Conservation (phyloP, 306 rosid genomes). For the Sechiopsis laciniata region DNA sequence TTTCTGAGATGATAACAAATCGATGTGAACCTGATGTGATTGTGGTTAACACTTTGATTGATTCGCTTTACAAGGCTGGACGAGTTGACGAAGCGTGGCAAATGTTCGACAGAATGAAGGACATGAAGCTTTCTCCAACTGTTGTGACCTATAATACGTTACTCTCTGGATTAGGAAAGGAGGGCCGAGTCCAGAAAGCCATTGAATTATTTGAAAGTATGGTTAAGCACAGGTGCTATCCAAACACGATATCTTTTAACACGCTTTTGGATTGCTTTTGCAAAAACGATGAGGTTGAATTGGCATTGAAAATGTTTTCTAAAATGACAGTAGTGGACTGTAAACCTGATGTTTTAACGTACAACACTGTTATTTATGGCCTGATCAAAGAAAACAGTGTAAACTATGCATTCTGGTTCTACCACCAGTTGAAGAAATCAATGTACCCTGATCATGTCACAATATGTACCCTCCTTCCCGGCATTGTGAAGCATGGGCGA, state of each 20-base stretch:
- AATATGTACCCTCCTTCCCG: conserved; percentile 78
- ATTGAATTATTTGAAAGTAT: conserved; percentile 64
- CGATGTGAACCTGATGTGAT: conserved; percentile 85
- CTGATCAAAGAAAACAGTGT: conserved; percentile 55
- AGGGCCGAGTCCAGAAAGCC: conserved; percentile 51
- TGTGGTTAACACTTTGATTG: conserved; percentile 67
- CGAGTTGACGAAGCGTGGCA: conserved; percentile 85
- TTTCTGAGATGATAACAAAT: conserved; percentile 55
- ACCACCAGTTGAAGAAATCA: conserved; percentile 87
- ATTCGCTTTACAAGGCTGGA: conserved; percentile 76
- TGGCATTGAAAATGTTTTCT: conserved; percentile 61
- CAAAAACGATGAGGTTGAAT: conserved; percentile 74
- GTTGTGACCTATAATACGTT: conserved; percentile 89
- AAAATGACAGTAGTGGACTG: conserved; percentile 68
- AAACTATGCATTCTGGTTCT: conserved; percentile 79
- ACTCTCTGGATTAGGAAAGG: conserved; percentile 76
- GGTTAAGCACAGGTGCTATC: conserved; percentile 66
- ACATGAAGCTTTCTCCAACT: conserved; percentile 71
- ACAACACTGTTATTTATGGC: conserved; percentile 78
- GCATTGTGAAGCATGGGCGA: conserved; percentile 51
- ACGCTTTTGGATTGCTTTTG: conserved; percentile 75
- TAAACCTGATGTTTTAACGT: conserved; percentile 73
- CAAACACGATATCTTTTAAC: conserved; percentile 72
- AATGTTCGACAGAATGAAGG: conserved; percentile 77
- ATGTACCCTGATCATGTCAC: conserved; percentile 78